Percentiles rank a stretch among this genome's conserved stretches.
phyloP scores from a whole-genome alignment of 495 filamentous ascomycete genomes.

The Cetradonia linearis region DNA sequence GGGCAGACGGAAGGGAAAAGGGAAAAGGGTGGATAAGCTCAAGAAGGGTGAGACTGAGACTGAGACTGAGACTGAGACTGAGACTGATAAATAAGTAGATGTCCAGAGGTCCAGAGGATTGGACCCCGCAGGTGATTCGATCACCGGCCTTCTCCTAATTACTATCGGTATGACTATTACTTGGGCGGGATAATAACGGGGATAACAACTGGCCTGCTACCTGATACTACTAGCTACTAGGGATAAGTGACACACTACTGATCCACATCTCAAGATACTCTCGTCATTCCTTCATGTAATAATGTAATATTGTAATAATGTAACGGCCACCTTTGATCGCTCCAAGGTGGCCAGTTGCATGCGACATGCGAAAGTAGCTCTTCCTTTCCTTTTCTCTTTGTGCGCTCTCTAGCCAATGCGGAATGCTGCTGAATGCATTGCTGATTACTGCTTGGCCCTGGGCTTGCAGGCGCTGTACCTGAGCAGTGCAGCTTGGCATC shows the following conservation, averaged over 20 bases:
- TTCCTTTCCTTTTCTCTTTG: background rate
- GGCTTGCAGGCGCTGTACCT: conserved; percentile 1
- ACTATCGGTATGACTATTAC: conserved; percentile 8
- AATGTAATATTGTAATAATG: too few relatives aligned
- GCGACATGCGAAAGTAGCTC: conserved; percentile 2
- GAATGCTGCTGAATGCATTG: background rate
- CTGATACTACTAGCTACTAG: background rate
- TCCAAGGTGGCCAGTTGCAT: conserved; percentile 7
- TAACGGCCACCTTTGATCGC: background rate
- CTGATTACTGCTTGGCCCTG: background rate
- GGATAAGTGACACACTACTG: background rate
- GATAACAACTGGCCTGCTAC: background rate
- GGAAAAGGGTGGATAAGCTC: background rate
- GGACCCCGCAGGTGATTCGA: background rate
- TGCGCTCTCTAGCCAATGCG: background rate
- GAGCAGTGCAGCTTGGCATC: background rate
- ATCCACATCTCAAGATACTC: background rate
- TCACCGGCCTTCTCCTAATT: background rate
- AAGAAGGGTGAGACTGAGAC: background rate
- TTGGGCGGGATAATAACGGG: conserved; percentile 1
- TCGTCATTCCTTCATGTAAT: conserved; percentile 10
- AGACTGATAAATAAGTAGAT: too few relatives aligned
- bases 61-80: too few relatives aligned
- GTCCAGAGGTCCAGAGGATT: too few relatives aligned
- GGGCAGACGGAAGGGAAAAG: background rate